Base-by-base conservation (phyloP, 495 filamentous ascomycete genomes). In the Penicillium pancosmium region DNA sequence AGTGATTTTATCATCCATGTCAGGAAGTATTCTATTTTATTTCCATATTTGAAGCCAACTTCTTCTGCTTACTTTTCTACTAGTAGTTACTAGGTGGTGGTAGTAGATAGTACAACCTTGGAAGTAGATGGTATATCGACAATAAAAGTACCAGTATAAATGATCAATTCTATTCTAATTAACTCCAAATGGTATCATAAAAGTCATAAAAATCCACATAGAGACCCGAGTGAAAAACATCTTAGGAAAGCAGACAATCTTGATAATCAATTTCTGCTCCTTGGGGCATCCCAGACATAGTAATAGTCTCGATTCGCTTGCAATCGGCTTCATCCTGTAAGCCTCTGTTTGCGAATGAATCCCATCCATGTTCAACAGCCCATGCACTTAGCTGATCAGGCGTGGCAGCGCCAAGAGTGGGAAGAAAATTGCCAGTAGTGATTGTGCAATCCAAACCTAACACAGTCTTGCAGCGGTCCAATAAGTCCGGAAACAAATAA, bases 401-500 rank as follows among this genome's bases (percentile, higher is more conserved):
- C 7, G 19, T 23, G 5, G 21, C 46, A 25, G 46, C 54, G 34
- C 57, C 62, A 19, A 74, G 59, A 6, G 62, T 54, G 6, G 74
- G 71, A 15, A 74, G 60, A 38, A 71, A 73, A 35, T 73, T 71
- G 19, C 73, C 63, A n/a, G 71, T 68, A 10, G 68, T 68, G 10
- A 76, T 61, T 2, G 70, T 59, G 41, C 64, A 67, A 15, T 75
- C 72, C 4, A 77, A 55, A 25, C 69, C 72, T 0, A 77, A 60
- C 1, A 73, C 67, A n/a, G 58, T 60, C 34, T 72, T 72, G 49
- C 69, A 73, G 11, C 72, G 73, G 19, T 74, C 74, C 11, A 78
- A 27, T 2, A 78, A 59, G 7, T 64, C 38, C 0, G 76, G 74
- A 36, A 77, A 75, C n/a, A 77, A 68, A 54, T 78, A 75, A 0